Evolutionary conservation across 208 protist species (phyloP).

Genomic region (Hexamita inflata): DNA sequence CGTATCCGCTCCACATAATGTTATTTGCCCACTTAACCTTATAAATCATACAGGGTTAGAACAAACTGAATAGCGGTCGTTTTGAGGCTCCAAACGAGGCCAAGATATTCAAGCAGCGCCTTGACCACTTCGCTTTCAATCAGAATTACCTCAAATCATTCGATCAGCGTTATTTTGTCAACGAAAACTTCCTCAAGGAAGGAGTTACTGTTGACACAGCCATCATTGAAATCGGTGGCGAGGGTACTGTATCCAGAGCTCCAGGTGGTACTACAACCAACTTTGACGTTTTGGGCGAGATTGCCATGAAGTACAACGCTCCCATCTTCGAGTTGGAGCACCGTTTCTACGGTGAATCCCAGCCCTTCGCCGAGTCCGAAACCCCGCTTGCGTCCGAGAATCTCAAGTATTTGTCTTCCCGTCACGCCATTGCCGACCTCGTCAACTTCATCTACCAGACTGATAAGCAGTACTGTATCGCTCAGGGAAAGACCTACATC

Average conservation of each 20-base stretch:
- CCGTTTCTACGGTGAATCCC: slow-evolving; percentile 22
- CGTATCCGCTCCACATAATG: too few relatives aligned
- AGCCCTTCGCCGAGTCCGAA: background rate
- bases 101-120: too few relatives aligned
- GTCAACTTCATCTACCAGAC: background rate
- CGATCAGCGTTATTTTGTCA: slow-evolving; percentile 9
- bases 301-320: background rate
- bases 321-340: slow-evolving; percentile 9
- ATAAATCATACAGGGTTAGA: too few relatives aligned
- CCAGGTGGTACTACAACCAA: background rate
- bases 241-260: background rate
- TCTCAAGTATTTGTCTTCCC: background rate
- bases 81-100: too few relatives aligned
- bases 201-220: too few relatives aligned
- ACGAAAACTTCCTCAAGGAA: background rate
- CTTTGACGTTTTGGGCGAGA: background rate
- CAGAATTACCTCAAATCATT: too few relatives aligned
- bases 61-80: too few relatives aligned
- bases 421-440: slow-evolving; percentile 1
- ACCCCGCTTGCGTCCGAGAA: background rate
- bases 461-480: slow-evolving; percentile 1
- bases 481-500: background rate
- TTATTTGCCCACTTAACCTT: too few relatives aligned
- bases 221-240: slow-evolving; percentile 20
- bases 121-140: too few relatives aligned